Base-by-base conservation (phyloP, 73 alveolate species). In the Paramecium pentaurelia region DNA sequence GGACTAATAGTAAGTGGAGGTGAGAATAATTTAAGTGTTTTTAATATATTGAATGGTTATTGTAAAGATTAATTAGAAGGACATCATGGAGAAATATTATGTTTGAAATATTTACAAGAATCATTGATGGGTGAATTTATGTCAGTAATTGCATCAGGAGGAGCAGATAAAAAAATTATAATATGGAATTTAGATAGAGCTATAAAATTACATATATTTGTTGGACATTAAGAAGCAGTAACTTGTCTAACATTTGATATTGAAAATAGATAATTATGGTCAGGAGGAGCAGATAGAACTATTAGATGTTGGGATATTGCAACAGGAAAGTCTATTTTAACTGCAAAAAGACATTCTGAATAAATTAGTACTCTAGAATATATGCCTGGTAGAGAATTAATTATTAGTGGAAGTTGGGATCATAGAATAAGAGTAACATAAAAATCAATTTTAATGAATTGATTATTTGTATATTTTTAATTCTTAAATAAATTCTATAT, bases 151-250 rank as follows among this genome's bases (percentile, higher is more conserved):
- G 93, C 93, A 32, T 87, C 93, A 5, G 93, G 80, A 20, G 93
- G 93, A 38, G 44, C 64, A 18, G 93, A 87, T 64, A 60, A 60
- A 28, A 87, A 64, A 8, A 87, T 87, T 16, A 64, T 34, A 7
- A 68, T 87, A 6, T 87, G 93, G 93, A 87, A 87, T 87, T 58
- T 87, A 0, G 93, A 87, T 68, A 32, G 73, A 64, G 93, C 80
- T 4, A 64, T 64, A 6, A 25, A 87, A 87, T 37, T 87, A 40
- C 51, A 59, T 40, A 44, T 64, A 2, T 64, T 87, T 87, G 64
- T 42, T 25, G 93, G 93, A n/a, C 93, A 87, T 68, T 37, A 36
- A 22, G 93, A 87, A 36, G 38, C 93, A 11, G 49, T 87, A 6
- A 87, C 71, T 37, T 45, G 86, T 9, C 18, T 87, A 3, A 20